These are phyloP conservation scores for Curvularia hawaiiensis DNA, from an alignment of 2,329 filamentous ascomycete genomes.

Conservation along the genomic window DNA sequence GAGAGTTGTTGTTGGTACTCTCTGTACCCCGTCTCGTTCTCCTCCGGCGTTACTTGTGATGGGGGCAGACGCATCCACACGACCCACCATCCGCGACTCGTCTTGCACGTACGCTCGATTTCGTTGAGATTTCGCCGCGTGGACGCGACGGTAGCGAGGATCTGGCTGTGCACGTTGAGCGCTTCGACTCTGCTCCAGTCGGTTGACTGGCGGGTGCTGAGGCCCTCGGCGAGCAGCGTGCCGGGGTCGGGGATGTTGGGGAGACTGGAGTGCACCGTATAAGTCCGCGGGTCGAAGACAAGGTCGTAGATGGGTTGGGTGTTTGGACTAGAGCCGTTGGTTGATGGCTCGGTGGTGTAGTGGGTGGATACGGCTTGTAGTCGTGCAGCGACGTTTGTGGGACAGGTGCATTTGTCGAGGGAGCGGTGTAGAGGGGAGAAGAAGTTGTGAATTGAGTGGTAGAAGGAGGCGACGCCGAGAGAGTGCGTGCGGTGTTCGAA, in stretches of 20 bases:
- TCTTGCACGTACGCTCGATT: slow-evolving; percentile 66
- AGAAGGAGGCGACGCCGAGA: slow-evolving; percentile 52
- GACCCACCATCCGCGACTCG: slow-evolving; percentile 69
- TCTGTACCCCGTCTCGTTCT: background rate
- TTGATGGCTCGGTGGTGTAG: slow-evolving; percentile 44
- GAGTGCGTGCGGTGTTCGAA: slow-evolving; percentile 68
- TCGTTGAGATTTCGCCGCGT: slow-evolving; percentile 54
- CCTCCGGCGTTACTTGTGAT: slow-evolving; percentile 14
- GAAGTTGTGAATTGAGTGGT: slow-evolving; percentile 58
- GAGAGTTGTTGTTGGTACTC: background rate
- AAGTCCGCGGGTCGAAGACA: slow-evolving; percentile 62
- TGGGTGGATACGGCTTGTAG: slow-evolving; percentile 47
- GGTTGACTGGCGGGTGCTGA: slow-evolving; percentile 15
- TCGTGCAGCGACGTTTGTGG: slow-evolving; percentile 49
- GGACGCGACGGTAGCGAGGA: slow-evolving; percentile 61
- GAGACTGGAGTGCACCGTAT: slow-evolving; percentile 65
- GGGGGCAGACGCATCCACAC: slow-evolving; percentile 64
- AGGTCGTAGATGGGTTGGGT: slow-evolving; percentile 62
- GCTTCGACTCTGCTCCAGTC: slow-evolving; percentile 63
- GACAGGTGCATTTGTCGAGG: slow-evolving; percentile 51
- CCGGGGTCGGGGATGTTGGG: slow-evolving; percentile 66
- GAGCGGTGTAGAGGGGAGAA: slow-evolving; percentile 55
- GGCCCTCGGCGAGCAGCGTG: slow-evolving; percentile 48
- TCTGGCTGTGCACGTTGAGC: slow-evolving; percentile 65
- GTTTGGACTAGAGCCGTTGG: slow-evolving; percentile 35